Base-by-base conservation (phyloP, 1,139 yeast genomes). In the Sugiyamaella neomexicana region DNA sequence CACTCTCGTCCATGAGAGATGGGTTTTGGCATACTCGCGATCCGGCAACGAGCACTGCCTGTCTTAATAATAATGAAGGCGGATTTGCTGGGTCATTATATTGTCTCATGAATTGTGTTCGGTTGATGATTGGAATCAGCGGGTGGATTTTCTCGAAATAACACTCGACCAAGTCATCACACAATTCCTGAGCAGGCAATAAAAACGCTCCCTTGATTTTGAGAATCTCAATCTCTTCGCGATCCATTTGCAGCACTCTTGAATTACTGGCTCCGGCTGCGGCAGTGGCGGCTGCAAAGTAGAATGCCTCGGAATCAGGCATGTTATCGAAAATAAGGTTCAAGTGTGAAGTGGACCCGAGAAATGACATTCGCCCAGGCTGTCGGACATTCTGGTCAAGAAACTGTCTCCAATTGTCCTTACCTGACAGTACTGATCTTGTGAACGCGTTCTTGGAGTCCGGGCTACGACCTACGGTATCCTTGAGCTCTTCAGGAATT, bases 121-220 rank as follows among this genome's bases (percentile, higher is more conserved):
- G 74, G 69, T 86, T 82, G 53, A 88, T 74, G n/a, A 86, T 80
- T 1, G 95, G 95, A 72, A 85, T 80, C 44, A 80, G 67, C 0
- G 90, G 90, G 55, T 86, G 89, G 48, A 85, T 81, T 58, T 80
- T 80, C 53, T 80, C 81, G 64, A 88, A 88, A 68, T 78, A 88
- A 43, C 81, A 74, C 50, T 82, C 77, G 43, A 88, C 78, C 59
- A 85, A 75, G 61, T 82, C 86, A 61, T 80, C 80, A 54, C 88
- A 79, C 15, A 86, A 73, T 44, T 79, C 82, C 45, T 78, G 73
- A 27, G 82, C 79, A 0, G 95, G 95, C 41, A 87, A 69, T 46
- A 80, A 71, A 64, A 87, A 86, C 3, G 93, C 89, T 1, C 95
- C 95, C 57, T 87, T 74, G 55, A 83, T 66, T 64, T 83, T 80